A percentile compares a stretch with the other conserved stretches of the same genome.
Evolutionary conservation across 2,329 filamentous ascomycete genomes (phyloP).

Genomic region (Macrophomina phaseolina): DNA sequence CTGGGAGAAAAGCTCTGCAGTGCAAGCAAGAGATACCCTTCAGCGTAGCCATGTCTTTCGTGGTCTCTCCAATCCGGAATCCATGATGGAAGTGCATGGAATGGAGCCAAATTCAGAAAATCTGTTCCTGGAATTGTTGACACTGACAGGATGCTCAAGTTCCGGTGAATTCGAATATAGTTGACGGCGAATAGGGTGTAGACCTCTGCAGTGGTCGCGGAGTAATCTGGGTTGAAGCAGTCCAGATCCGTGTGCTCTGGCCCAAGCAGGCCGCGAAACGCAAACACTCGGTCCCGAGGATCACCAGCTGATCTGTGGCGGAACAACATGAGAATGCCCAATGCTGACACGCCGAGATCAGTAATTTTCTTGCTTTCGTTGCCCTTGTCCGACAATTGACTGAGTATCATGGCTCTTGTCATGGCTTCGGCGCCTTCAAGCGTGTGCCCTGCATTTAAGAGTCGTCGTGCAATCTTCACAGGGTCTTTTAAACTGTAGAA

Average conservation of each 20-base stretch:
- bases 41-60: fast-evolving
- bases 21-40: neutral
- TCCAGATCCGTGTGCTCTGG: neutral
- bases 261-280: neutral
- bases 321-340: neutral
- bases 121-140: neutral
- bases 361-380: neutral
- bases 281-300: neutral
- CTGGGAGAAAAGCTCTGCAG: too few species aligned
- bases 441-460: too few species aligned
- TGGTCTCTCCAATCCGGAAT: neutral
- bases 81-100: neutral
- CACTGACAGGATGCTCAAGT: neutral
- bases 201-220: neutral
- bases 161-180: neutral
- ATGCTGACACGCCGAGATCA: too few species aligned
- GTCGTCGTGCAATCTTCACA: too few species aligned
- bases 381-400: too few species aligned
- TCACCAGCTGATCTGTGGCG: neutral
- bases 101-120: neutral
- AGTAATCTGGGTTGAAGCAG: neutral
- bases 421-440: too few species aligned
- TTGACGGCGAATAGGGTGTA: neutral
- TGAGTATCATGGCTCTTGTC: neutral
- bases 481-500: neutral